These are phyloP conservation scores for Albizia julibrissin DNA, from an alignment of 306 rosid genomes.

Conservation along the genomic window DNA sequence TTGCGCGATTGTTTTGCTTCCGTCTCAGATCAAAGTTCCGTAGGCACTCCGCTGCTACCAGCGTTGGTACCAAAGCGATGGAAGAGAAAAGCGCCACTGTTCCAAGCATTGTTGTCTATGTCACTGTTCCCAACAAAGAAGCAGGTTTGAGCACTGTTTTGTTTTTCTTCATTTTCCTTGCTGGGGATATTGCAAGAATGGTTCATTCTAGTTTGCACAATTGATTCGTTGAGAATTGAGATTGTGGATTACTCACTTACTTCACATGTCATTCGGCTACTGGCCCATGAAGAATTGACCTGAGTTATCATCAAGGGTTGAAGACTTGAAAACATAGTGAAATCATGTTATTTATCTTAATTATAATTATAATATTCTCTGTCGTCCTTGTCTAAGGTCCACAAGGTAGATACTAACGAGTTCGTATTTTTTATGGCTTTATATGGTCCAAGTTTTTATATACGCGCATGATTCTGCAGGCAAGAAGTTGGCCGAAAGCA, in stretches of 20 bases:
- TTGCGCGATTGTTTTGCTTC: neutral
- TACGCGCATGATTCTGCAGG: conserved; percentile 49
- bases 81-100: conserved; percentile 66
- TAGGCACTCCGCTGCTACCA: conserved; percentile 37
- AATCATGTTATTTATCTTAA: neutral
- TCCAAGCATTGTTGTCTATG: conserved; percentile 91
- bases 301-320: neutral
- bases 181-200: no score
- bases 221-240: neutral
- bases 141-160: conserved; percentile 47
- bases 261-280: neutral
- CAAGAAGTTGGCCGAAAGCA: conserved; percentile 83
- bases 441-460: neutral
- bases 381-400: neutral
- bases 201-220: neutral
- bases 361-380: neutral
- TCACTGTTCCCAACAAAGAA: conserved; percentile 92
- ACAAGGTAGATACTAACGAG: neutral
- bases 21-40: conserved; percentile 64
- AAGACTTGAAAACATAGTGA: neutral
- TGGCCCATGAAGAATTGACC: neutral
- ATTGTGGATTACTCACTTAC: neutral
- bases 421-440: neutral
- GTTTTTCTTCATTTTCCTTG: neutral
- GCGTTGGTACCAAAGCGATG: conserved; percentile 46